Base-by-base conservation (phyloP, 225 moss, liverwort and hornwort genomes). In the Marchantia paleacea region DNA sequence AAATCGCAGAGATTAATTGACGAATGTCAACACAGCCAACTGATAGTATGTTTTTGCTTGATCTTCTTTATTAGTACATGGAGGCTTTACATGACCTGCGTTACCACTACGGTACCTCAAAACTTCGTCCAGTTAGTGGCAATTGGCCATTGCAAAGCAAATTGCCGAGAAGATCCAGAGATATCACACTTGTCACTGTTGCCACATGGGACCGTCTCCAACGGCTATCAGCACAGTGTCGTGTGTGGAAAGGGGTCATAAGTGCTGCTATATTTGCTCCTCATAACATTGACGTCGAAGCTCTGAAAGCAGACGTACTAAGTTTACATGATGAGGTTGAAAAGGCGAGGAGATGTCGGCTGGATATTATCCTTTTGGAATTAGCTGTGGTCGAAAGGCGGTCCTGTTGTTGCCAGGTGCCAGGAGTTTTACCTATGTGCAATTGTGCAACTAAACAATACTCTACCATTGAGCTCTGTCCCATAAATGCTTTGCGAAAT, bases 111-210 rank as follows among this genome's bases (percentile, higher is more conserved):
- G 68, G 28, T 50, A 29, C 31, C 76, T 62, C 81, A 68, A 80
- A 74, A 61, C 80, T 86, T 48, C 78, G 72, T 60, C 86, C 69
- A 25, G 57, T 57, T 19, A 66, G 22, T 16, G 82, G 82, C 22
- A 20, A 9, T 26, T 77, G 77, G 83, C 82, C 85, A 8, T 75
- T 85, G 80, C 78, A 66, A 50, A 86, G 86, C 83, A 80, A 78
- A 49, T 52, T 86, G 51, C 58, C 77, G 19, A 77, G 83, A 75
- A 62, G 30, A 28, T 12, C 61, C n/a, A 81, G 78, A 52, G 86
- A 86, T 76, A 83, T 86, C 12, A 86, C 55, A 73, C 80, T 86
- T 80, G 83, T 86, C 19, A 86, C 86, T 8, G 78, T 83, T 53
- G 86, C 83, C 10, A 83, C 86, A 51, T 54, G 72, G 60, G 86